Conservation (phyloP, 1,284 basidiomycete species). For the Cerrena zonata region DNA sequence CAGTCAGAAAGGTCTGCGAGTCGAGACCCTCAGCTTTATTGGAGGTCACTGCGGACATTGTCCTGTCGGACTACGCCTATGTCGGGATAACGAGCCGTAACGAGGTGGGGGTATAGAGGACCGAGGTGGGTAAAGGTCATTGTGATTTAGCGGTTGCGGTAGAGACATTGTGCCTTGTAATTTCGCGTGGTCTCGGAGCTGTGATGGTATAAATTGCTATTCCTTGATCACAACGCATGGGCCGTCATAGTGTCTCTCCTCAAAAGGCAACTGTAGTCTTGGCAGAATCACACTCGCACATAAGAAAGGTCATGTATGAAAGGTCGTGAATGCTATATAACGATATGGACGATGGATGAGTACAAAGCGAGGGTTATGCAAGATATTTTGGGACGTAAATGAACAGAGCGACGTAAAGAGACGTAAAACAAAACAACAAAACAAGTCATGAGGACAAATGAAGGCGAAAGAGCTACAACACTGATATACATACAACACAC, state of each 20-base stretch:
- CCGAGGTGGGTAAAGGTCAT: neutral
- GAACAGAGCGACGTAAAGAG: neutral
- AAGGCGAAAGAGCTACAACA: neutral
- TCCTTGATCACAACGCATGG: neutral
- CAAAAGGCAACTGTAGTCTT: neutral
- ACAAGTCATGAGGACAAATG: neutral
- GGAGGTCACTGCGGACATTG: conserved; percentile 13
- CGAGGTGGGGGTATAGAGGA: neutral
- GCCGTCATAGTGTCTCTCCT: neutral
- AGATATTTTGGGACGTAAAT: neutral
- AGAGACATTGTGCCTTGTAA: neutral
- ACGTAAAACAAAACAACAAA: neutral
- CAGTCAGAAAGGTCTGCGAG: conserved; percentile 49
- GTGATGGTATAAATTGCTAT: neutral
- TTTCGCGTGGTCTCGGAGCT: neutral
- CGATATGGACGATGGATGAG: neutral
- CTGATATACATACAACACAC: neutral
- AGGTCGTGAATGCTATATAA: neutral
- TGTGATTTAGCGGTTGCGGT: neutral
- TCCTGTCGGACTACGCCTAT: neutral
- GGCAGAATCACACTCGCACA: neutral
- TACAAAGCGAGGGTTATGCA: neutral
- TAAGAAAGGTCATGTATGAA: neutral
- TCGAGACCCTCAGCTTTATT: conserved; percentile 8
- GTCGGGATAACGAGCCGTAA: too few species aligned